A percentile compares a stretch with the other conserved stretches of the same genome.
phyloP scores from a whole-genome alignment of 345 rosid species.

The Gossypium australe region DNA sequence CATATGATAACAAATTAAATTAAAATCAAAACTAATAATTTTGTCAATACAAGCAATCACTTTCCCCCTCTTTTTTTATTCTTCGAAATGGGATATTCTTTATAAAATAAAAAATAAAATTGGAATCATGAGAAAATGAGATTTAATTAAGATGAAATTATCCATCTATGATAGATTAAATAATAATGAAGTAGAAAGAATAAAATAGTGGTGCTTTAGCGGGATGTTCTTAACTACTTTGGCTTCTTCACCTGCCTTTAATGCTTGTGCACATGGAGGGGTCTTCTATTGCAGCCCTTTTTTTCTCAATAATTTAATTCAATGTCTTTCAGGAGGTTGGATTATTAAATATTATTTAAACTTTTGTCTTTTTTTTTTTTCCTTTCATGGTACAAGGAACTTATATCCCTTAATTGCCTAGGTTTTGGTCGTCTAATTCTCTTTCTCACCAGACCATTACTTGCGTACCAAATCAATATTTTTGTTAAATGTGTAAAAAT shows the following conservation, averaged over 20 bases:
- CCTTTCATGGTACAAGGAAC: conserved; percentile 15
- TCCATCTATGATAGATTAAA: conserved; percentile 2
- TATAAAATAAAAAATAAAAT: not conserved
- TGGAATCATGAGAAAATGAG: not conserved
- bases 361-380: not conserved
- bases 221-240: conserved; percentile 22
- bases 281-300: conserved; percentile 26
- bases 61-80: not conserved
- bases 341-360: conserved; percentile 21
- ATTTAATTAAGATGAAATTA: not conserved
- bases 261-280: conserved; percentile 62
- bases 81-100: not conserved
- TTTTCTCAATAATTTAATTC: conserved; percentile 36
- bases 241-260: conserved; percentile 32
- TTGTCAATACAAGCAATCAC: not conserved
- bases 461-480: not conserved
- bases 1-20: not conserved
- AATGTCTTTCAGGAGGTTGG: conserved; percentile 29
- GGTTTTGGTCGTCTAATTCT: conserved; percentile 20
- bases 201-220: conserved; percentile 14
- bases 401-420: not conserved
- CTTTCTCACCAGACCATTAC: conserved; percentile 2
- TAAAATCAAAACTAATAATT: not conserved
- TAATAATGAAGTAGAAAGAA: not conserved
- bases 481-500: not conserved